Evolutionary conservation across 75 land plant species (phyloP).

Genomic region (Pinus albicaulis): DNA sequence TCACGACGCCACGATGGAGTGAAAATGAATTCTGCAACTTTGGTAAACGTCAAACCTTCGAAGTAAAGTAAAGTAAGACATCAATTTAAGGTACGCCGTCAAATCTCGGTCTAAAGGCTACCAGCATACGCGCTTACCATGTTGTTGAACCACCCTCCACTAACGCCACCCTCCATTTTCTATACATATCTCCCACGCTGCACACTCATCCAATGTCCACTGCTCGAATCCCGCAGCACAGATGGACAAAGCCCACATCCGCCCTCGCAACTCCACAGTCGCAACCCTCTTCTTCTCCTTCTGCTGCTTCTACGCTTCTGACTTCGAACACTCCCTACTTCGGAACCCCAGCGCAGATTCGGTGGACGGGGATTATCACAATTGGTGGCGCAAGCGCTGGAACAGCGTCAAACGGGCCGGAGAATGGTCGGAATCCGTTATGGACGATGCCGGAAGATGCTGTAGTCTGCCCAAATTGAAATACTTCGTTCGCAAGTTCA

Average conservation of each 20-base stretch:
- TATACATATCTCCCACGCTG: no score
- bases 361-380: background rate
- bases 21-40: no score
- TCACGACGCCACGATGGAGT: no score
- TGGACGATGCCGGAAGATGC: background rate
- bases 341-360: background rate
- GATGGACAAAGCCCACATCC: no score
- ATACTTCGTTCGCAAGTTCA: background rate
- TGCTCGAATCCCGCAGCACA: background rate
- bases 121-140: no score
- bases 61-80: no score
- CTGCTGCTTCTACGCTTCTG: background rate
- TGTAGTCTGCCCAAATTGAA: background rate
- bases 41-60: no score
- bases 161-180: no score
- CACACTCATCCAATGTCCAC: background rate
- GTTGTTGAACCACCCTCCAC: no score
- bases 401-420: background rate
- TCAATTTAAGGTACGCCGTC: no score
- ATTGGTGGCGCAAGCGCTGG: constrained; percentile 4
- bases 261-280: background rate
- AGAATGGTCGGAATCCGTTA: background rate
- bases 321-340: background rate
- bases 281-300: background rate
- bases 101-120: no score